A percentile compares a stretch with the other conserved stretches of the same genome.
Conservation (phyloP, 2,329 filamentous ascomycete genomes). For the Clarireedia sp. region DNA sequence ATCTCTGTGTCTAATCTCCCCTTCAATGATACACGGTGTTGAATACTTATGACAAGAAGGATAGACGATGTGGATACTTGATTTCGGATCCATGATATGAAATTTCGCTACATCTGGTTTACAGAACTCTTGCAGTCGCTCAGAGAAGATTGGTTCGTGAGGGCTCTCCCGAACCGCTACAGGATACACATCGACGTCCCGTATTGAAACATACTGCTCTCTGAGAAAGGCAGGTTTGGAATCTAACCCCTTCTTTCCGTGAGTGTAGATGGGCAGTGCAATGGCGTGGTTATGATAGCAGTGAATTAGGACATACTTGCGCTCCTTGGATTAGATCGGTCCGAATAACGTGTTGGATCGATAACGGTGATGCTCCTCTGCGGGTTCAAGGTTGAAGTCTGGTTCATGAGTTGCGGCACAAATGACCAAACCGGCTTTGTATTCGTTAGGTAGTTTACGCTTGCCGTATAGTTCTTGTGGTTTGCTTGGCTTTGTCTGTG, state of each 20-base stretch:
- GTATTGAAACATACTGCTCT: background rate
- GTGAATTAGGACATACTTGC: background rate
- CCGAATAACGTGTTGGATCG: background rate
- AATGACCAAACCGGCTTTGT: background rate
- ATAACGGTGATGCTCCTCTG: background rate
- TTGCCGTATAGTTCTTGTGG: background rate
- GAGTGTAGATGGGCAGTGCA: background rate
- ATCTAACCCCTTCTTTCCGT: background rate
- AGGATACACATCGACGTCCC: background rate
- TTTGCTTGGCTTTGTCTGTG: background rate
- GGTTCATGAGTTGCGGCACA: background rate
- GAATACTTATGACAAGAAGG: background rate
- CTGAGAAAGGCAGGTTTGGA: background rate
- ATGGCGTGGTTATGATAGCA: background rate
- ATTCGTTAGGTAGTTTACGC: background rate
- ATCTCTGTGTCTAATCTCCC: background rate
- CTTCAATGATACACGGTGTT: background rate
- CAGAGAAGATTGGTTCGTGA: background rate
- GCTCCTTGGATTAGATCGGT: background rate
- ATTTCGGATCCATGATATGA: background rate
- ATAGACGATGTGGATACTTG: background rate
- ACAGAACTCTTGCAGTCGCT: background rate
- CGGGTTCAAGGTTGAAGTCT: background rate
- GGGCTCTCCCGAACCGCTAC: background rate
- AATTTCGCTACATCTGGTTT: background rate